Conservation (phyloP, 805 yeast genomes). For the Candida suzukii region DNA sequence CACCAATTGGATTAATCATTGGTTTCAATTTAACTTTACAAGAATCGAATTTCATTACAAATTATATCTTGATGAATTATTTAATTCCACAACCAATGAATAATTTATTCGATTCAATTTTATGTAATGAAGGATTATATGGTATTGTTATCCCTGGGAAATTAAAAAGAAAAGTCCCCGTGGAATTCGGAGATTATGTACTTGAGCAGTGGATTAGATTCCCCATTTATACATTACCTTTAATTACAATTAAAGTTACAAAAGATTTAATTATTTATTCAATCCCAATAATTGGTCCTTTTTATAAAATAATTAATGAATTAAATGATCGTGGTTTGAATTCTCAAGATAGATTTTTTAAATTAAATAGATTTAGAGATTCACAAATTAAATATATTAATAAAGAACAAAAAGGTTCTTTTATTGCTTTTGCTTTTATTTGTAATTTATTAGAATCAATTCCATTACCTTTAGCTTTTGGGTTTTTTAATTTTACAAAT, state of each 20-base stretch:
- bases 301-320: conserved; percentile 10
- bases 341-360: conserved; percentile 15
- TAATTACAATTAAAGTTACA: conserved; percentile 3
- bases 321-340: conserved; percentile 11
- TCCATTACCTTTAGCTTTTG: conserved; percentile 37
- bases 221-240: conserved; percentile 6
- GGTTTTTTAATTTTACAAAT: conserved; percentile 51
- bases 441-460: conserved; percentile 45
- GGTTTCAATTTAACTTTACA: conserved; percentile 17
- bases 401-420: conserved; percentile 30
- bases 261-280: conserved; percentile 6
- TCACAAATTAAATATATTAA: conserved; percentile 18
- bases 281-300: conserved; percentile 20
- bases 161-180: conserved; percentile 21
- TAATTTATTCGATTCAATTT: conserved; percentile 17
- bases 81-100: conserved; percentile 19
- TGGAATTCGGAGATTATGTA: conserved; percentile 16
- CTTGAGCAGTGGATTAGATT: conserved; percentile 9
- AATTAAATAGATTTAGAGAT: conserved; percentile 15
- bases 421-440: conserved; percentile 43
- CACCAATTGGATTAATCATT: conserved; percentile 19
- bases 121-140: conserved; percentile 21
- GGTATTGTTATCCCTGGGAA: conserved; percentile 26
- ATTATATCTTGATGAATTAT: conserved; percentile 16
- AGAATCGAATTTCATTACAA: conserved; percentile 18